Percentiles rank a stretch among this genome's conserved stretches.
Conservation (phyloP, 306 rosid genomes). For the Cicer judaicum region DNA sequence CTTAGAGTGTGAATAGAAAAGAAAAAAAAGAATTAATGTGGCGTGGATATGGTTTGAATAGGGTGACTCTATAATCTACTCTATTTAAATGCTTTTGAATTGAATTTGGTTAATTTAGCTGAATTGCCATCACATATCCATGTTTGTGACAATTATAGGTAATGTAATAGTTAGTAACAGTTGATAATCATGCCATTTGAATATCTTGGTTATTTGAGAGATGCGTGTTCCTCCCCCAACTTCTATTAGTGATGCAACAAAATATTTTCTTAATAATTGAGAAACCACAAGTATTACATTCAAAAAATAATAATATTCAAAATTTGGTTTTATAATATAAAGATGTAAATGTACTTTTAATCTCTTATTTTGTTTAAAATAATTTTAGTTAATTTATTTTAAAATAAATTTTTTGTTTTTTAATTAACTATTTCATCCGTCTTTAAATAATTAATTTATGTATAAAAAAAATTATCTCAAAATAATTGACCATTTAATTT, state of each 20-base stretch:
- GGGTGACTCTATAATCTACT: conserved; percentile 30
- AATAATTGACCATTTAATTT: too few species aligned
- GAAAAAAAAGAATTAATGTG: neutral
- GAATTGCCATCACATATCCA: too few species aligned
- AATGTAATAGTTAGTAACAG: neutral
- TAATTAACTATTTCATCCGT: too few species aligned
- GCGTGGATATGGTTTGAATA: conserved; percentile 7
- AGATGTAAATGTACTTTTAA: too few species aligned
- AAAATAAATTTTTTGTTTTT: too few species aligned
- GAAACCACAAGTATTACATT: too few species aligned
- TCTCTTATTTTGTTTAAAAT: too few species aligned
- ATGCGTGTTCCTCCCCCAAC: conserved; percentile 39
- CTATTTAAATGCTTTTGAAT: conserved; percentile 35
- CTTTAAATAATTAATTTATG: too few species aligned
- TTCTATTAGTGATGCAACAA: conserved; percentile 28
- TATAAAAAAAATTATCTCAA: too few species aligned
- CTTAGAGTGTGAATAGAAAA: conserved; percentile 20
- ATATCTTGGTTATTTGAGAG: conserved; percentile 7
- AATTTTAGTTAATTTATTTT: too few species aligned
- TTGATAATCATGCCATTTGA: conserved; percentile 23
- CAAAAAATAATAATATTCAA: too few species aligned
- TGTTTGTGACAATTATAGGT: neutral
- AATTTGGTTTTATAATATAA: too few species aligned
- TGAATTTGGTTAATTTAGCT: neutral
- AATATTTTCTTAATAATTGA: neutral